Evolutionary conservation across 345 rosid genomes (phyloP), one percentile per base, ranked within the genome.

Genomic region (Lepidium sativum): DNA sequence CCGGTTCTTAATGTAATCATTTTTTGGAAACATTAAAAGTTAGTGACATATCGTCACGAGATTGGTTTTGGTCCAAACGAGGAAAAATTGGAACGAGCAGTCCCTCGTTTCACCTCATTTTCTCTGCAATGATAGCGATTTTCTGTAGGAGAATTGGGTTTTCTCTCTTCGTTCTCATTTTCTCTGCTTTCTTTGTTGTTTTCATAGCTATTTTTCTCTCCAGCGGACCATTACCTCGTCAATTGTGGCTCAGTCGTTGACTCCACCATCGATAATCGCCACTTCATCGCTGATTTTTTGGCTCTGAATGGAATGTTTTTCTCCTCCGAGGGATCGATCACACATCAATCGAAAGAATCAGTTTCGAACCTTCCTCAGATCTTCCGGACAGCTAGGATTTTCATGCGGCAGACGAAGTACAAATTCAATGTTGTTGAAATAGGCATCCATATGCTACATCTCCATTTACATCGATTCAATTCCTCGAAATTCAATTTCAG

Each of bases 361-460:
- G 14, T 43, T 44, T 63, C 65, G 4, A 48, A 37, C 40, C 66
- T 76, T 17, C 71, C 80, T 50, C 74, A 62, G 72, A 80, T 91
- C 74, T 87, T 83, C 75, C 63, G 54, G 54, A 65, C 91, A 1
- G 95, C 91, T n/a, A 78, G 89, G 78, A 67, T 78, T 60, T 87
- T 85, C 83, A 67, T 60, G n/a, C 71, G 78, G 40, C 82, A 85
- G 4, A 75, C 87, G 0, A 83, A 75, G 64, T 91, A 87, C 69
- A 80, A 54, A 23, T 87, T 87, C 83, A 52, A 72, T 2, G 72
- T 87, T 76, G 66, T 68, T 58, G 86, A 83, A 4, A 75, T 63
- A 42, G 97, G 97, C 37, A 79, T 74, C 12, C 82, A 83, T 56
- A 80, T 78, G 86, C 78, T 91, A 69, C 86, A 92, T 27, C 77